Evolutionary conservation across 2,329 filamentous ascomycete genomes (phyloP).

Genomic region (Colletotrichum viniferum): DNA sequence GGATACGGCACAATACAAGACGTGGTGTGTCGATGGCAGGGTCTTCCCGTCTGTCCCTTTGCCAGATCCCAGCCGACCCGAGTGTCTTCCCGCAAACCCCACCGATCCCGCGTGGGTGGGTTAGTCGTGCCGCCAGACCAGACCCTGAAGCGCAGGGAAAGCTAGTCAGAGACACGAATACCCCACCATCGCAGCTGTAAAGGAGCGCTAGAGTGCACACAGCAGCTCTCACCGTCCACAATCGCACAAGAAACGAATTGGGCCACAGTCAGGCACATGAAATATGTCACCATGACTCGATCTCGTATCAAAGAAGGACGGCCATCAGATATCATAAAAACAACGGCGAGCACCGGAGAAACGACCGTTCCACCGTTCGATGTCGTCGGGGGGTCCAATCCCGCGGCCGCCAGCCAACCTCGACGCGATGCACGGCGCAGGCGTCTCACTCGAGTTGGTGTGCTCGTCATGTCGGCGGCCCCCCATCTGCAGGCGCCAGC

Average conservation of each 20-base stretch:
- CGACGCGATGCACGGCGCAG: background rate
- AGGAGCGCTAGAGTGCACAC: background rate
- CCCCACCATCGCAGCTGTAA: background rate
- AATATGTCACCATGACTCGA: conserved; percentile 1
- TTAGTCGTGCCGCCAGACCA: conserved; percentile 1
- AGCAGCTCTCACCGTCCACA: background rate
- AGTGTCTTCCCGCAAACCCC: conserved; percentile 14
- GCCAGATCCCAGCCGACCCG: background rate
- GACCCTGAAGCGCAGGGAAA: conserved; percentile 5
- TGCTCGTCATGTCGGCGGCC: background rate
- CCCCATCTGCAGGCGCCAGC: conserved; percentile 10
- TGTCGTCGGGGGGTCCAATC: background rate
- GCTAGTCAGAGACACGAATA: background rate
- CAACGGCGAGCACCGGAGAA: background rate
- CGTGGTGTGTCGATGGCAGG: background rate
- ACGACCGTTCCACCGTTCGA: background rate
- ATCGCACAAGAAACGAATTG: background rate
- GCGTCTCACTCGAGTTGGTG: background rate
- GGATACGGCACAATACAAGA: background rate
- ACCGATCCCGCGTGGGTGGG: conserved; percentile 14
- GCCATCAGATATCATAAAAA: background rate
- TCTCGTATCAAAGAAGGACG: background rate
- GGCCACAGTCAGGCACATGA: conserved; percentile 11
- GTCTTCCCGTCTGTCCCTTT: background rate
- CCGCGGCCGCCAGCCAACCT: background rate